These are phyloP conservation scores for Fusarium beomiforme DNA, from an alignment of 2,329 filamentous ascomycete genomes.

Conservation along the genomic window DNA sequence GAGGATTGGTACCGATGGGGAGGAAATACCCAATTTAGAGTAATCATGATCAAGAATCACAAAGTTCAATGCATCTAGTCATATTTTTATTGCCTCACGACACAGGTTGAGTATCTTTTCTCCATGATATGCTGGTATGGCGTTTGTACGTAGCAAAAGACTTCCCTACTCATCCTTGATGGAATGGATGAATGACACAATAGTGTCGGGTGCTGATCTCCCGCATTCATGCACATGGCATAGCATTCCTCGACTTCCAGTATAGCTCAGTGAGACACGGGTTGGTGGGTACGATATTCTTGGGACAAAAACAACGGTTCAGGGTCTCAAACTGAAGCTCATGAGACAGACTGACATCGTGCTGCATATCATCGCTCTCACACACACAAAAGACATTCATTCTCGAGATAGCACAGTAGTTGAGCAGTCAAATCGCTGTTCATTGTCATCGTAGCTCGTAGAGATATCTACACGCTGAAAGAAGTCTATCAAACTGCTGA, in stretches of 20 bases:
- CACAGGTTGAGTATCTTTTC: background rate
- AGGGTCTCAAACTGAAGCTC: background rate
- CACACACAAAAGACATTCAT: background rate
- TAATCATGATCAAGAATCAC: background rate
- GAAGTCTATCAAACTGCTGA: conserved; percentile 31
- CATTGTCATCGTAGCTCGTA: conserved; percentile 43
- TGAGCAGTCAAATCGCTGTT: conserved; percentile 26
- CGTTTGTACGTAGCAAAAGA: background rate
- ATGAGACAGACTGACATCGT: background rate
- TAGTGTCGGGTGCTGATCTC: background rate
- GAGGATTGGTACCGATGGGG: background rate
- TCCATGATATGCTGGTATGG: background rate
- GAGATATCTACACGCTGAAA: conserved; percentile 29
- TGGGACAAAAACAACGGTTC: background rate
- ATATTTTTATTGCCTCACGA: background rate
- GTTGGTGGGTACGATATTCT: background rate
- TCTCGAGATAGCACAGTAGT: background rate
- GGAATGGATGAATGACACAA: background rate
- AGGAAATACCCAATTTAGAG: conserved; percentile 15
- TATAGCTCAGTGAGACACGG: background rate
- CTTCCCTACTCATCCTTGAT: background rate
- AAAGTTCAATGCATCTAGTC: background rate
- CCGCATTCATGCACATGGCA: background rate
- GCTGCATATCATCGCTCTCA: background rate
- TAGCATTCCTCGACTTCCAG: conserved; percentile 3